Base-by-base conservation (phyloP, 305 asterid species). In the Fraxinus sp. region DNA sequence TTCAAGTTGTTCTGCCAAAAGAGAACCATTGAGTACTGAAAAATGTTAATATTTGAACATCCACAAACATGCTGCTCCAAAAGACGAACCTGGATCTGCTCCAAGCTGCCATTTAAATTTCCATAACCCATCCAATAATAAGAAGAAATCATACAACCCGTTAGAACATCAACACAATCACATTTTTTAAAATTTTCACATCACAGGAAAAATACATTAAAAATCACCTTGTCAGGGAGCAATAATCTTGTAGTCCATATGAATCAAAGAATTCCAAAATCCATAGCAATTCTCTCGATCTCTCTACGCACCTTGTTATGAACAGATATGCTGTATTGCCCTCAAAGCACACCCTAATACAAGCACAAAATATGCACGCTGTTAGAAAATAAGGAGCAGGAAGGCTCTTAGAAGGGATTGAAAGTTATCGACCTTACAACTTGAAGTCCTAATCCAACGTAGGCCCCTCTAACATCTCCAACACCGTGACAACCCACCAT, bases 371-470 rank as follows among this genome's bases (percentile, higher is more conserved):
- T 24, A 84, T 62, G 59, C 33, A 73, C 11, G n/a, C 49, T 79
- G 78, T 86, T 74, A 86, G 84, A 81, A 64, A 74, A 80, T 75
- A 74, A 44, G 57, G 62, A 59, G 36, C 62, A 39, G 26, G 77
- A 59, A 78, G 71, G 44, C 41, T 72, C 52, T 18, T 9, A 30
- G 33, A 82, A 57, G 75, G 76, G 81, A 37, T 26, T 74, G 84
- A 55, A 85, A 80, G 52, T 59, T 37, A 78, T 83, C 78, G 73
- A 89, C 92, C 94, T 88, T 72, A 90, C 76, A 84, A 84, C 79
- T 81, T 81, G 90, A 79, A 90, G 89, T 64, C 92, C 94, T 84
- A 90, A 86, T 78, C 91, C 90, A 77, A 91, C 85, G 62, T 82
- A 82, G 80, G 81, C 90, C 78, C 82, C 86, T 79, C 78, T 88